phyloP scores from a whole-genome alignment of 2,329 filamentous ascomycete species.

The Aspergillus costaricaensis region DNA sequence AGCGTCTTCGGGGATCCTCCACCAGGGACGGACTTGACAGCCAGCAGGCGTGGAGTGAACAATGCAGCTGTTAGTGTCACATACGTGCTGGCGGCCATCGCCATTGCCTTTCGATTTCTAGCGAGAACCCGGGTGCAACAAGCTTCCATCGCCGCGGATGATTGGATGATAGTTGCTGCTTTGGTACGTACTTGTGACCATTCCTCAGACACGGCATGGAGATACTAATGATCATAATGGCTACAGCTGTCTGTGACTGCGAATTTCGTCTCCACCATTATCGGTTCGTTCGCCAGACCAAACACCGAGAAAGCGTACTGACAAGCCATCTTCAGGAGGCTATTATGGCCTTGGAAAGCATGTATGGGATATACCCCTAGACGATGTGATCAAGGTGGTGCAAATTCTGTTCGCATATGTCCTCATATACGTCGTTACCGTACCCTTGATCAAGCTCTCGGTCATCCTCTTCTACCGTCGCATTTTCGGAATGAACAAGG shows the following conservation, averaged over 20 bases:
- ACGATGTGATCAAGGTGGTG: conserved; percentile 9
- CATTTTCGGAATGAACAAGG: conserved; percentile 19
- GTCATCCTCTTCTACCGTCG: conserved; percentile 23
- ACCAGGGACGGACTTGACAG: conserved; percentile 1
- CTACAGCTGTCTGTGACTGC: not conserved
- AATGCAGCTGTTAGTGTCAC: conserved; percentile 6
- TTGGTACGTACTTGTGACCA: not conserved
- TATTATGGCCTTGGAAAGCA: conserved; percentile 20
- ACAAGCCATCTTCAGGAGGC: conserved; percentile 8
- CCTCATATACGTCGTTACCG: conserved; percentile 15
- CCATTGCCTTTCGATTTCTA: not conserved
- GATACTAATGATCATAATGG: not conserved
- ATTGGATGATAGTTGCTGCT: conserved; percentile 7
- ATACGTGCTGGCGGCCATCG: not conserved
- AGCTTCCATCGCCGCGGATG: conserved; percentile 3
- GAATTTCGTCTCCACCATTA: not conserved
- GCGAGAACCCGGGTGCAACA: conserved; percentile 1
- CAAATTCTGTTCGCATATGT: conserved; percentile 20
- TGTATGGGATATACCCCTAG: conserved; percentile 13
- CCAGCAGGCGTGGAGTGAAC: not conserved
- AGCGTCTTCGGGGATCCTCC: conserved; percentile 2
- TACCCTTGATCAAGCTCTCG: conserved; percentile 22
- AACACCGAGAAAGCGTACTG: not conserved
- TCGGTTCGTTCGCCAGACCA: not conserved
- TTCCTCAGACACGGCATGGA: not conserved